Conservation (phyloP, 495 filamentous ascomycete genomes). For the Penicillium longicatenatum region DNA sequence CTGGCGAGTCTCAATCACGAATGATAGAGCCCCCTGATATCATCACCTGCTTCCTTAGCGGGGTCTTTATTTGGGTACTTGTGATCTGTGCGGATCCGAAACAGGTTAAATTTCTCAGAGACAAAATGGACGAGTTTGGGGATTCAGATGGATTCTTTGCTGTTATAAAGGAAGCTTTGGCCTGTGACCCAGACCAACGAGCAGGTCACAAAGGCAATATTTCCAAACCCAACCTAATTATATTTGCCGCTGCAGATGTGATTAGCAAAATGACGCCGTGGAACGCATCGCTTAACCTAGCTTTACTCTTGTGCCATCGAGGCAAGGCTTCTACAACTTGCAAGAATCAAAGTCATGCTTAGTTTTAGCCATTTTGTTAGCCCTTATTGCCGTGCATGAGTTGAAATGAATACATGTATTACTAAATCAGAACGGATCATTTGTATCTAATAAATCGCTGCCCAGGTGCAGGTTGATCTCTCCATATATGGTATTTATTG, state of each 20-base stretch:
- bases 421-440: too few species aligned
- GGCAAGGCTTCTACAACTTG: conserved; percentile 1
- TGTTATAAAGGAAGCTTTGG: conserved; percentile 5
- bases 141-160: conserved; percentile 3
- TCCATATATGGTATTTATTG: too few species aligned
- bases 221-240: conserved; percentile 2
- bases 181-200: neutral
- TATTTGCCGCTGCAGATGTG: conserved; percentile 10
- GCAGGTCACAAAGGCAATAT: neutral
- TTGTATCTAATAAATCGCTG: too few species aligned
- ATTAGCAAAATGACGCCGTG: conserved; percentile 13
- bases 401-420: neutral
- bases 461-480: too few species aligned
- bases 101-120: neutral
- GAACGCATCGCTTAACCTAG: conserved; percentile 15
- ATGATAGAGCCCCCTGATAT: conserved; percentile 10
- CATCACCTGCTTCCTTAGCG: conserved; percentile 13
- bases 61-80: conserved; percentile 3
- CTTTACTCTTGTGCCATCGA: conserved; percentile 12
- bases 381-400: neutral
- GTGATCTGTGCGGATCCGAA: neutral
- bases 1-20: neutral
- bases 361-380: neutral
- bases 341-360: neutral
- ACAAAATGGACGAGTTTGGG: neutral